Conservation (phyloP, 1,284 basidiomycete species). For the Phellopilus nigrolimitatus region DNA sequence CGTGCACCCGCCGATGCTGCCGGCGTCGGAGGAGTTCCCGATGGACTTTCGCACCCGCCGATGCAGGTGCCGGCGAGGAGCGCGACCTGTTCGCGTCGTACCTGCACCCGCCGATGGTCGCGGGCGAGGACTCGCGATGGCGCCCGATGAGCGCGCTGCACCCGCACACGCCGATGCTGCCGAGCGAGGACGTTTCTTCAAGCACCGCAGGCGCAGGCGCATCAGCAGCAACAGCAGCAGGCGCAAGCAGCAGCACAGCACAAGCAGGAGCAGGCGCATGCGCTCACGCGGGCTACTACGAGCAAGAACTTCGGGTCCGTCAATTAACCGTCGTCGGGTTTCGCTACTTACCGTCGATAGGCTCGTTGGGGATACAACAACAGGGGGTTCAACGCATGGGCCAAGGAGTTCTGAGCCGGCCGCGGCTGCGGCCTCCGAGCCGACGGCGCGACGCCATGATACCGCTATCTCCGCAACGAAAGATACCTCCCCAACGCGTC, state of each 20-base stretch:
- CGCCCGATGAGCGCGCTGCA: too few relatives aligned
- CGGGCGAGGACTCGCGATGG: slow-evolving; percentile 27
- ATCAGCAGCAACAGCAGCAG: slow-evolving; percentile 22
- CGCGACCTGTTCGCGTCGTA: slow-evolving; percentile 51
- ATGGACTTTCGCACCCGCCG: slow-evolving; percentile 49
- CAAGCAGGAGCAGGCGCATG: slow-evolving; percentile 17
- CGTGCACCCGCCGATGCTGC: slow-evolving; percentile 59
- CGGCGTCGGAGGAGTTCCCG: slow-evolving; percentile 38
- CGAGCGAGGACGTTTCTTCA: too few relatives aligned
- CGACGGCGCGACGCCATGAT: too few relatives aligned
- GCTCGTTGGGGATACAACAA: background rate
- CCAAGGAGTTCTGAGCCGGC: slow-evolving; percentile 4
- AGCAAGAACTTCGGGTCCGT: slow-evolving; percentile 17
- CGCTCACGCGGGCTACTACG: slow-evolving; percentile 17
- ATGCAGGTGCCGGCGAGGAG: slow-evolving; percentile 35
- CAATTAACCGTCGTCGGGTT: slow-evolving; percentile 12
- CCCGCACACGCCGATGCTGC: too few relatives aligned
- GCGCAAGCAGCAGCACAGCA: slow-evolving; percentile 25
- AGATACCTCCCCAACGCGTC: background rate
- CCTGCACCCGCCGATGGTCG: slow-evolving; percentile 43
- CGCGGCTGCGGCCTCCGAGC: background rate
- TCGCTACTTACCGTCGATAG: slow-evolving; percentile 12
- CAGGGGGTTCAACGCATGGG: background rate
- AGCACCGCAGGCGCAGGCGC: too few relatives aligned
- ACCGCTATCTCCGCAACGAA: slow-evolving; percentile 2